These are phyloP conservation scores for Tagetes erecta DNA, from an alignment of 129 eudicot genomes.

Conservation along the genomic window DNA sequence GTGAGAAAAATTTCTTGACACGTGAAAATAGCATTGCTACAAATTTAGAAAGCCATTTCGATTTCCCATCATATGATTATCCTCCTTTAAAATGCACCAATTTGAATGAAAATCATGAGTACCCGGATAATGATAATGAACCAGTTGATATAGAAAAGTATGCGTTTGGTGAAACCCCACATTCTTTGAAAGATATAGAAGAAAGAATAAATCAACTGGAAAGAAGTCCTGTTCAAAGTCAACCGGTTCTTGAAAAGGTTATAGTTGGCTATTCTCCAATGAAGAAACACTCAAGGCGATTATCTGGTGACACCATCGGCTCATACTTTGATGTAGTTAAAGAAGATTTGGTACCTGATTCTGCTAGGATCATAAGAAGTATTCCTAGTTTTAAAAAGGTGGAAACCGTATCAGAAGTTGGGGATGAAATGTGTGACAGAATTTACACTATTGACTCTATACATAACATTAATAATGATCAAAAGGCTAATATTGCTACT, in stretches of 20 bases:
- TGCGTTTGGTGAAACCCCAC: constrained; percentile 81
- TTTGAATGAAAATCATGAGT: constrained; percentile 53
- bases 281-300: constrained; percentile 58
- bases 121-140: constrained; percentile 47
- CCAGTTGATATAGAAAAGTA: constrained; percentile 71
- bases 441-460: constrained; percentile 78
- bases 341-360: constrained; percentile 41
- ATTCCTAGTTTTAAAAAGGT: constrained; percentile 48
- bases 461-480: constrained; percentile 52
- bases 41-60: constrained; percentile 44
- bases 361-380: constrained; percentile 23
- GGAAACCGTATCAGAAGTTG: constrained; percentile 66
- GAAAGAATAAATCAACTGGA: constrained; percentile 70
- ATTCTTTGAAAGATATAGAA: constrained; percentile 69
- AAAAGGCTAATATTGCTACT: constrained; percentile 49
- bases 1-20: constrained; percentile 41
- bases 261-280: constrained; percentile 78
- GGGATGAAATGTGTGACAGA: constrained; percentile 80
- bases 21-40: constrained; percentile 46
- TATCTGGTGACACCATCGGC: constrained; percentile 52
- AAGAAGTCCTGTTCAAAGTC: constrained; percentile 53
- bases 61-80: constrained; percentile 51
- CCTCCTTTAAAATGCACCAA: constrained; percentile 79
- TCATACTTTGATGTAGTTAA: constrained; percentile 42
- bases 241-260: constrained; percentile 73